These are phyloP conservation scores for Podospora comata DNA, from an alignment of 495 filamentous ascomycete species.

Conservation along the genomic window DNA sequence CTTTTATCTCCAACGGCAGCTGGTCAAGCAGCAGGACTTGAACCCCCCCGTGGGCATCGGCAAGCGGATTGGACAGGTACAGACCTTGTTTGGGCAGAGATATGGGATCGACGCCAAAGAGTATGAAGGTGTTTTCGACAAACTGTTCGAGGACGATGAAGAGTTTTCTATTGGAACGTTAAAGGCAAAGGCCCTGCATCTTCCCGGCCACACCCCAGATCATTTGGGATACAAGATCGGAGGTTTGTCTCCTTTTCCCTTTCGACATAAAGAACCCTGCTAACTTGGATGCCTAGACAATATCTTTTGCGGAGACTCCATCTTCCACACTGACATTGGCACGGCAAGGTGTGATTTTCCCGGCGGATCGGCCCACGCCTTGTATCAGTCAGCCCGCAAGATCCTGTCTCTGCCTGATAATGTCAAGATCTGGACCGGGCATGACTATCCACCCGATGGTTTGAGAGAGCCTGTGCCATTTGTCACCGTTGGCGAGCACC, in stretches of 20 bases:
- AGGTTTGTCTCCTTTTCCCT: slow-evolving; percentile 23
- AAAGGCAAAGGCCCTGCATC: slow-evolving; percentile 46
- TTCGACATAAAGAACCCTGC: background rate
- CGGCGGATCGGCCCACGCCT: slow-evolving; percentile 44
- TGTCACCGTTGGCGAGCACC: slow-evolving; percentile 51
- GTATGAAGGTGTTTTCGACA: slow-evolving; percentile 47
- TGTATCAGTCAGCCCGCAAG: slow-evolving; percentile 46
- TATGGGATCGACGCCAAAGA: slow-evolving; percentile 47
- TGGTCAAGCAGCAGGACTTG: slow-evolving; percentile 27
- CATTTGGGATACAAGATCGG: slow-evolving; percentile 59
- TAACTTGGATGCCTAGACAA: slow-evolving; percentile 34
- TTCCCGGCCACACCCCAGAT: slow-evolving; percentile 62
- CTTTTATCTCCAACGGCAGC: slow-evolving; percentile 48
- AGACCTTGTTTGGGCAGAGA: slow-evolving; percentile 44
- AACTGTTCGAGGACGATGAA: slow-evolving; percentile 53
- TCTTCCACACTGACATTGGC: slow-evolving; percentile 58
- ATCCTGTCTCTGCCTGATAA: slow-evolving; percentile 47
- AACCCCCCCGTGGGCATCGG: slow-evolving; percentile 52
- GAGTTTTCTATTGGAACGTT: slow-evolving; percentile 48
- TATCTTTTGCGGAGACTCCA: slow-evolving; percentile 58
- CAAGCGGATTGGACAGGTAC: slow-evolving; percentile 52
- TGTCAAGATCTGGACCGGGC: slow-evolving; percentile 51
- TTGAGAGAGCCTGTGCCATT: slow-evolving; percentile 36
- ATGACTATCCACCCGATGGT: slow-evolving; percentile 46
- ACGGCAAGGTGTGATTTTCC: slow-evolving; percentile 61